phyloP scores from a whole-genome alignment of 2,329 filamentous ascomycete species.

The Exserohilum turcica region DNA sequence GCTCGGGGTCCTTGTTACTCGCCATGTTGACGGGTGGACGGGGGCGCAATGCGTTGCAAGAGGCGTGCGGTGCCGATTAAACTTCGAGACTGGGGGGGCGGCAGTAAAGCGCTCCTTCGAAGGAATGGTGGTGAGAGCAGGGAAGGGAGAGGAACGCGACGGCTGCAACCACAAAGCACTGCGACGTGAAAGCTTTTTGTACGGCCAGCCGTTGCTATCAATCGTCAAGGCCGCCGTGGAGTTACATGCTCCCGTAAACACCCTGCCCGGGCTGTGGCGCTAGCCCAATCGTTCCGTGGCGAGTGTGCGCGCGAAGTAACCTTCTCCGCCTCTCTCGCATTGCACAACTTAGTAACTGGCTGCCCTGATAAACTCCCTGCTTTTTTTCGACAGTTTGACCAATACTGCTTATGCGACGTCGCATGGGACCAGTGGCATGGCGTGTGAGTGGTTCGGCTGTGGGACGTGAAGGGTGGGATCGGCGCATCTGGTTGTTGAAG shows the following conservation, averaged over 20 bases:
- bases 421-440: not conserved
- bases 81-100: not conserved
- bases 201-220: not conserved
- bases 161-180: not conserved
- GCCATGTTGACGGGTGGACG: slow-evolving; percentile 28
- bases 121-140: not conserved
- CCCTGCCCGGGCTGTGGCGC: not conserved
- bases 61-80: not conserved
- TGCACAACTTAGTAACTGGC: not conserved
- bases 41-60: not conserved
- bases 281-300: slow-evolving; percentile 7
- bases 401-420: slow-evolving; percentile 7
- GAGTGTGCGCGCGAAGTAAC: slow-evolving; percentile 15
- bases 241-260: slow-evolving; percentile 20
- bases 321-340: slow-evolving; percentile 18
- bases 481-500: slow-evolving; percentile 4
- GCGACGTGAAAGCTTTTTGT: slow-evolving; percentile 13
- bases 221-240: slow-evolving; percentile 17
- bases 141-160: not conserved
- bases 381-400: slow-evolving; percentile 4
- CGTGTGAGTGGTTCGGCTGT: slow-evolving; percentile 16
- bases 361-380: slow-evolving; percentile 9
- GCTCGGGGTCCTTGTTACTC: slow-evolving; percentile 31
- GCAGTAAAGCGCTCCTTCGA: not conserved
- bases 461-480: slow-evolving; percentile 15